Evolutionary conservation across 257 asterid species (phyloP), one percentile per base, ranked within the genome.

Genomic region (Nicotiana otophora): DNA sequence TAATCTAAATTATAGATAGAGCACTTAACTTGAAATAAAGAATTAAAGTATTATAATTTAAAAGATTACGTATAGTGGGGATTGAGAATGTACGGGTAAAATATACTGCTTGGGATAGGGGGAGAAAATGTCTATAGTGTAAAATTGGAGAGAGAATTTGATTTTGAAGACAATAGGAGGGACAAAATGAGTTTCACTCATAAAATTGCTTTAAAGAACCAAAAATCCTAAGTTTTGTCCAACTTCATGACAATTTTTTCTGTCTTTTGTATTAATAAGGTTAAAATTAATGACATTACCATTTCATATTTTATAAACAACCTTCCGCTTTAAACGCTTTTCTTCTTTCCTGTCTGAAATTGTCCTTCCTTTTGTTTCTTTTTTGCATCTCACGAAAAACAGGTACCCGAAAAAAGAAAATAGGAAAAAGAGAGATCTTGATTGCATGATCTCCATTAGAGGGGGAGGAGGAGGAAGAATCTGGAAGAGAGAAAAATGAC

Each of bases 241-340:
- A 39, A 39, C 46, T 39, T 51, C 57, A 51, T 51, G 57, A 51
- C 57, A 51, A 51, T 39, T 39, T 36, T 20, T 20, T 42, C 36
- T 72, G 6, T 20, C 3, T 72, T 36, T 69, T 46, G 57, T 20
- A 11, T 70, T 70, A 70, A n/a, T 42, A 5, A 11, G 78, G 34
- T 42, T 42, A n/a, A 23, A 72, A 23, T 72, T 70, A 16, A 70
- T 11, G 34, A 42, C 11, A 72, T 42, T 66, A 12, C 39, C 23
- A 31, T 67, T 53, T 74, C 78, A 81, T 81, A 51, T 81, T 81
- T 66, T 14, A 31, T 60, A n/a, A 67, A 67, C 84, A 51, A 81
- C 68, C 78, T 53, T 66, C 83, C 84, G 67, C n/a, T 67, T 81
- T 81, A 26, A 31, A 81, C 79, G 84, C 78, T 28, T 74, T 67